Conservation (phyloP, 495 filamentous ascomycete genomes). For the Tuber borchii region DNA sequence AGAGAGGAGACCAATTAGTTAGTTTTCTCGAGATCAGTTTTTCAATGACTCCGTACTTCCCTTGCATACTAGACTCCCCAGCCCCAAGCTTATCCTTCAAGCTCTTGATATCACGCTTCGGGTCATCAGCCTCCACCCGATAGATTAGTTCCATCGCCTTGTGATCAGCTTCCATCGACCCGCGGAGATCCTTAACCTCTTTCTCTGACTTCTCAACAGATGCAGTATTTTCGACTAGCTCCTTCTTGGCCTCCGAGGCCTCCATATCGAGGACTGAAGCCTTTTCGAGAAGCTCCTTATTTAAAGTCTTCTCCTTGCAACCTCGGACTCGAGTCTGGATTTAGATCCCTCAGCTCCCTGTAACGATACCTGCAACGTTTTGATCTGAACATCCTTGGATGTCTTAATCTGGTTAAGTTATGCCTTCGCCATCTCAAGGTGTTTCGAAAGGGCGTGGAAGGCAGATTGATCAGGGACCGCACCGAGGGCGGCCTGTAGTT, state of each 20-base stretch:
- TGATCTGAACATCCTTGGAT: constrained; percentile 13
- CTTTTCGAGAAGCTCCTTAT: constrained; percentile 27
- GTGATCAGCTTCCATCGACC: constrained; percentile 12
- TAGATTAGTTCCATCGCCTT: constrained; percentile 21
- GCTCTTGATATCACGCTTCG: constrained; percentile 37
- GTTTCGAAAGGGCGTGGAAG: constrained; percentile 3
- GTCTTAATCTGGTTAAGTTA: constrained; percentile 17
- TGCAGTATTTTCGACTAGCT: constrained; percentile 19
- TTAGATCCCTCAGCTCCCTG: constrained; percentile 10
- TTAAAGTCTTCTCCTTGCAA: constrained; percentile 20
- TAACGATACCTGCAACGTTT: constrained; percentile 21
- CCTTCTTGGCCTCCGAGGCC: constrained; percentile 21
- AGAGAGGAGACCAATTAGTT: constrained; percentile 1
- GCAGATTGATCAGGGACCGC: constrained; percentile 17
- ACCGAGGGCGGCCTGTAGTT: constrained; percentile 29
- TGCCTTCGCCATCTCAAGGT: constrained; percentile 22
- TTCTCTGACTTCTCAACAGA: constrained; percentile 3
- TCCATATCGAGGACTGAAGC: constrained; percentile 29
- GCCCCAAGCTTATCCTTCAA: constrained; percentile 45
- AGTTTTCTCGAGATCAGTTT: constrained; percentile 38
- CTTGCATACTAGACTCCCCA: constrained; percentile 41
- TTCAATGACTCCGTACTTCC: constrained; percentile 43
- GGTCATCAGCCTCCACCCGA: background rate
- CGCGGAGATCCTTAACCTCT: background rate
- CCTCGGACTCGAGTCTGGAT: constrained; percentile 13